Evolutionary conservation across 768 basidiomycete genomes (phyloP).

Genomic region (Cystoderma amianthinum): DNA sequence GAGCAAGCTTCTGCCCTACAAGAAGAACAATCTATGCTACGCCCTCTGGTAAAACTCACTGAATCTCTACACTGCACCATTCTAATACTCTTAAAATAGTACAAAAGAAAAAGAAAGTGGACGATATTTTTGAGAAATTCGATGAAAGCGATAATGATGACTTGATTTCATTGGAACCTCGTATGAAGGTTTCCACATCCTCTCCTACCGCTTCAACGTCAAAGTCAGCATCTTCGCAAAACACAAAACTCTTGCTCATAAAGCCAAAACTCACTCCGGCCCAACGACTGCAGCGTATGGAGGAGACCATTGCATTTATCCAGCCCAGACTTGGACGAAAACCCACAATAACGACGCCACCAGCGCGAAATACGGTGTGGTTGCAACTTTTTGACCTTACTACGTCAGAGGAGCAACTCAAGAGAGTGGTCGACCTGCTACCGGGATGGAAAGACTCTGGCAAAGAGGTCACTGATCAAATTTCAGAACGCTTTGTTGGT

Average conservation of each 20-base stretch:
- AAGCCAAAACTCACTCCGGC: slow-evolving; percentile 19
- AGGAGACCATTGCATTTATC: slow-evolving; percentile 25
- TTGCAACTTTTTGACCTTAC: slow-evolving; percentile 44
- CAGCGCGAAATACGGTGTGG: slow-evolving; percentile 42
- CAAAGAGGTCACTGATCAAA: slow-evolving; percentile 26
- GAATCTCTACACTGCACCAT: background rate
- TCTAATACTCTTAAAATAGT: background rate
- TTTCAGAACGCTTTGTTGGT: slow-evolving; percentile 50
- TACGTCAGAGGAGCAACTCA: slow-evolving; percentile 40
- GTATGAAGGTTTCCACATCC: background rate
- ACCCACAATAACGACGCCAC: slow-evolving; percentile 22
- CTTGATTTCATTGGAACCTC: background rate
- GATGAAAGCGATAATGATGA: background rate
- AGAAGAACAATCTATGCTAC: background rate
- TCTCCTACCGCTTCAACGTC: background rate
- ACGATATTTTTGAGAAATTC: background rate
- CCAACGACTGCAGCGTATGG: slow-evolving; percentile 23
- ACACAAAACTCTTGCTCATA: background rate
- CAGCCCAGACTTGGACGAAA: slow-evolving; percentile 30
- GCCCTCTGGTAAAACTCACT: background rate
- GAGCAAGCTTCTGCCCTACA: too few relatives aligned
- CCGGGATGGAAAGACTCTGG: slow-evolving; percentile 43
- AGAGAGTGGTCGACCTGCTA: slow-evolving; percentile 35
- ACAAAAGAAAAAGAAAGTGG: background rate
- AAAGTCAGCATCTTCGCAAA: background rate